Percentiles rank a stretch among this genome's conserved stretches.
Conservation (phyloP, 768 basidiomycete species). For the Piloderma croceum region DNA sequence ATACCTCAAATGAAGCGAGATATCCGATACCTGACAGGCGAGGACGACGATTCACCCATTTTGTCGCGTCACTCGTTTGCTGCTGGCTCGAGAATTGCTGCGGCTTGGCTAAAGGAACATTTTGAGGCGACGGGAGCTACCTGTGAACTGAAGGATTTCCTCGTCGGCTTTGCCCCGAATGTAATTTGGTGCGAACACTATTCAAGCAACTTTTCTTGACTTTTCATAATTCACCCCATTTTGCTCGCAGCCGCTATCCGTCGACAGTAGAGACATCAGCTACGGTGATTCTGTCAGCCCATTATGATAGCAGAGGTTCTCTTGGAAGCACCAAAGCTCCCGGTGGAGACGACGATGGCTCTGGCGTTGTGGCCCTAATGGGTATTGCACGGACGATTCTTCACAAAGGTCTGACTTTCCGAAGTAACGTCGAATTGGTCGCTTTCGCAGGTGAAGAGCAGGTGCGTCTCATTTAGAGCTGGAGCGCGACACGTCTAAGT, state of each 20-base stretch:
- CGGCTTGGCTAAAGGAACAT: slow-evolving; percentile 65
- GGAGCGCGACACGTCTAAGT: too few species aligned
- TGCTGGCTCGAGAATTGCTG: slow-evolving; percentile 56
- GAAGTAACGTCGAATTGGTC: slow-evolving; percentile 71
- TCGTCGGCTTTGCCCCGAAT: slow-evolving; percentile 75
- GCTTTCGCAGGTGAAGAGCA: slow-evolving; percentile 93
- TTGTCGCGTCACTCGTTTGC: slow-evolving; percentile 80
- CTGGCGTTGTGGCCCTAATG: slow-evolving; percentile 66
- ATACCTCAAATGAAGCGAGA: slow-evolving; percentile 60
- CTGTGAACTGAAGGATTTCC: slow-evolving; percentile 65
- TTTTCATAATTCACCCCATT: slow-evolving; percentile 2
- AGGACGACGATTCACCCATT: slow-evolving; percentile 68
- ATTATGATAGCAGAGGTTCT: slow-evolving; percentile 89
- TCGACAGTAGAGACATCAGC: slow-evolving; percentile 51
- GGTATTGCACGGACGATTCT: slow-evolving; percentile 74
- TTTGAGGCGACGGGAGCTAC: slow-evolving; percentile 73
- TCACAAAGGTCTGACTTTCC: slow-evolving; percentile 61
- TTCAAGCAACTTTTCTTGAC: neutral
- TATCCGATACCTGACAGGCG: slow-evolving; percentile 80
- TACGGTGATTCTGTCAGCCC: slow-evolving; percentile 72
- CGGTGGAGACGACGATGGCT: slow-evolving; percentile 61
- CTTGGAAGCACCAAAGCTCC: slow-evolving; percentile 72
- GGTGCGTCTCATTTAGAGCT: too few species aligned
- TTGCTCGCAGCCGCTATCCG: slow-evolving; percentile 47
- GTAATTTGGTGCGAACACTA: slow-evolving; percentile 64